Percentiles rank a stretch among this genome's conserved stretches.
phyloP scores from a whole-genome alignment of 2,329 filamentous ascomycete genomes.

The Sporothrix phasma region DNA sequence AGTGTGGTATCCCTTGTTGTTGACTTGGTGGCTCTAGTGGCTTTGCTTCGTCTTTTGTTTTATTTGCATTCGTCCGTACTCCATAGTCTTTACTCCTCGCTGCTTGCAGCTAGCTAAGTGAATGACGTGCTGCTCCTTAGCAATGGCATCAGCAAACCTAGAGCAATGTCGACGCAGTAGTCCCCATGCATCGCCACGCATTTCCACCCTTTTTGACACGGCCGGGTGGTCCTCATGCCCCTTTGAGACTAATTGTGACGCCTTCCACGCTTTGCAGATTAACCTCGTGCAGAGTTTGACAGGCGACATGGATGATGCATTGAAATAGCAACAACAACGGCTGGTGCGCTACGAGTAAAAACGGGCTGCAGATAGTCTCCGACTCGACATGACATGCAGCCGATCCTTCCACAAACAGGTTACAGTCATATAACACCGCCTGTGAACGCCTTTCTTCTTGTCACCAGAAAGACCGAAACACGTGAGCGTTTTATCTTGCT shows the following conservation, averaged over 20 bases:
- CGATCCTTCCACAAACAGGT: neutral
- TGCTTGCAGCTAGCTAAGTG: neutral
- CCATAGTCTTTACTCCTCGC: too few relatives aligned
- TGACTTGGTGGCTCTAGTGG: neutral
- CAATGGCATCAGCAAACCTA: conserved; percentile 5
- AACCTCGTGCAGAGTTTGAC: neutral
- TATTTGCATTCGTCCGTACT: too few relatives aligned
- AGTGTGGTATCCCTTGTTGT: neutral
- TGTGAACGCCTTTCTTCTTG: neutral
- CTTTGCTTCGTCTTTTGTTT: neutral
- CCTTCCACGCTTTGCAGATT: neutral
- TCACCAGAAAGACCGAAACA: neutral
- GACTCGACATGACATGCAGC: neutral
- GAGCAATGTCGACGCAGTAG: neutral
- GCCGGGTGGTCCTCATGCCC: neutral
- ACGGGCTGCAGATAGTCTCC: neutral
- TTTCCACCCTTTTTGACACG: neutral
- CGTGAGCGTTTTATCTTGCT: neutral
- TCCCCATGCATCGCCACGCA: neutral
- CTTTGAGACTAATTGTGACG: neutral
- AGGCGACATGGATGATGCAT: neutral
- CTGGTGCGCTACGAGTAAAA: neutral
- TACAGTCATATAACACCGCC: neutral
- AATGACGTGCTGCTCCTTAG: neutral
- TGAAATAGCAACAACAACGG: neutral